Conservation (phyloP, 2,329 filamentous ascomycete species). For the Alternaria arbusti region DNA sequence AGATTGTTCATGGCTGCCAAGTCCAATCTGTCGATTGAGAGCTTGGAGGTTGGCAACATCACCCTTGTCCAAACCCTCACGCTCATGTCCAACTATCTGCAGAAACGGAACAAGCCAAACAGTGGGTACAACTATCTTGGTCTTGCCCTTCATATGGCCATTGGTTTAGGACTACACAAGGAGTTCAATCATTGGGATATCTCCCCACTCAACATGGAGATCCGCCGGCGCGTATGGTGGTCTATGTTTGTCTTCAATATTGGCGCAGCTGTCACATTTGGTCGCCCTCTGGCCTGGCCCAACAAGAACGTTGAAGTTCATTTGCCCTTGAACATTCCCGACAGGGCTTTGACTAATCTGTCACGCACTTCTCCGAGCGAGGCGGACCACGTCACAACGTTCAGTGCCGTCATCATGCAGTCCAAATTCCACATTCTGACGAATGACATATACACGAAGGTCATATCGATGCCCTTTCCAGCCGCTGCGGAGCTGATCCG, state of each 20-base stretch:
- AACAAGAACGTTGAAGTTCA: slow-evolving; percentile 14
- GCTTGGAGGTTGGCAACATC: slow-evolving; percentile 58
- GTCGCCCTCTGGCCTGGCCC: slow-evolving; percentile 49
- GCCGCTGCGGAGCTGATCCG: slow-evolving; percentile 51
- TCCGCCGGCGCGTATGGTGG: slow-evolving; percentile 47
- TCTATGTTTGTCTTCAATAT: slow-evolving; percentile 55
- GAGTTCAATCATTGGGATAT: slow-evolving; percentile 58
- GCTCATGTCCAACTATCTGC: slow-evolving; percentile 57
- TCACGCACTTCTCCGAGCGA: slow-evolving; percentile 17
- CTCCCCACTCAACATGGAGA: slow-evolving; percentile 47
- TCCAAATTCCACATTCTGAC: slow-evolving; percentile 55
- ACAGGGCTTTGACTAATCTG: slow-evolving; percentile 41
- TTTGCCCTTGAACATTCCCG: slow-evolving; percentile 12
- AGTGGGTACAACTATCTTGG: slow-evolving; percentile 59
- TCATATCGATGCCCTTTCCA: slow-evolving; percentile 55
- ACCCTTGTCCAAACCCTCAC: slow-evolving; percentile 57
- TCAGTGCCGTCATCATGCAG: slow-evolving; percentile 54
- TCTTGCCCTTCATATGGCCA: slow-evolving; percentile 57
- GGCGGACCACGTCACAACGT: slow-evolving; percentile 46
- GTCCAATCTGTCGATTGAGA: slow-evolving; percentile 53
- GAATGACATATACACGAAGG: slow-evolving; percentile 53
- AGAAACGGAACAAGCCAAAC: slow-evolving; percentile 60
- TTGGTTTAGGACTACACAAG: slow-evolving; percentile 59
- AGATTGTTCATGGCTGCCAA: slow-evolving; percentile 40
- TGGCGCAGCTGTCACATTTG: slow-evolving; percentile 60